Base-by-base conservation (phyloP, 1,139 yeast species). In the Nakaseomyces kungkrabaensis region DNA sequence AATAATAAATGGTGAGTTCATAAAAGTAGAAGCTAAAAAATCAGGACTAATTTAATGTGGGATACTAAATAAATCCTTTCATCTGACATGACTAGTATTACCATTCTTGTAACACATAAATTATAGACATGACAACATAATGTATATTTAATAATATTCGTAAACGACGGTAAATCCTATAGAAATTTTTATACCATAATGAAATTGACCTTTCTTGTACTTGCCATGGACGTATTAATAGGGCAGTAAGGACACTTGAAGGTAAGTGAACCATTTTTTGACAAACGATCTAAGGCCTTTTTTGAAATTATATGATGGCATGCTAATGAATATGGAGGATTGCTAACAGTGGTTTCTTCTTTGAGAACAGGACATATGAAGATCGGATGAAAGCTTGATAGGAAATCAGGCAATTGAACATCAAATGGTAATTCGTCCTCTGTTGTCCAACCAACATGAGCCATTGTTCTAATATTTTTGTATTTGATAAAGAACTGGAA, bases 311-410 rank as follows among this genome's bases (percentile, higher is more conserved):
- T 68, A 63, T 82, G 88, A 43, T 81, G 80, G 59, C 88, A 82
- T 0, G 84, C 82, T 37, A 82, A 66, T 51, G 80, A 73, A 71
- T 74, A 73, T 1, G 87, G 83, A 3, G 85, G 84, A 57, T 81
- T 81, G 10, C 62, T 68, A 10, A 62, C 65, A 0, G 84, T 79
- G 0, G 86, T 76, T 60, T 90, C 96, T 58, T 88, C 96, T 65
- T 87, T 85, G 6, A 92, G 78, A 1, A 89, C 90, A 0, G 97
- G 97, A 65, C 97, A 89, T 4, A 88, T 89, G 66, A 88, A 89
- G 3, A 89, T 81, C 0, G 95, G 87, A 66, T 89, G 97, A 67
- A 81, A 85, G 51, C 74, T 66, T 46, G 71, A 72, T 46, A 78
- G 64, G 33, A 67, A 67, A 0, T 66, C 64, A 0, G 87, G 86